Conservation (phyloP, 176 grass and related monocot species). For the Elaeis guineensis region DNA sequence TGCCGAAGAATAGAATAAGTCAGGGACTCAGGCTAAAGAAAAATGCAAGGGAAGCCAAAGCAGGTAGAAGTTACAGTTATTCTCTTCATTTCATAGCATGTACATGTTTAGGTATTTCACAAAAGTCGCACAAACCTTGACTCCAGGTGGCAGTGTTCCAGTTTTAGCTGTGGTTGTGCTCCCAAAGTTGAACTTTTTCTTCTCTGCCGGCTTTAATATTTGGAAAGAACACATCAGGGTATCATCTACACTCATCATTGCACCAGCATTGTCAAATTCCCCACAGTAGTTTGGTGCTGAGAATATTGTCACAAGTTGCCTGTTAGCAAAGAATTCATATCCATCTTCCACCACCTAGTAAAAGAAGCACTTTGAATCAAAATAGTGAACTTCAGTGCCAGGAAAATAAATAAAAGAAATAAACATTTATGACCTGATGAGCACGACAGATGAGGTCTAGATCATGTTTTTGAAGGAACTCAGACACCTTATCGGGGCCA, state of each 20-base stretch:
- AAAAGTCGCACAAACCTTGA: background rate
- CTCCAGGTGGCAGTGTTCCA: slow-evolving; percentile 2
- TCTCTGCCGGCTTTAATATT: slow-evolving; percentile 18
- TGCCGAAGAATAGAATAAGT: no score
- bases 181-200: background rate
- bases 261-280: slow-evolving; percentile 41
- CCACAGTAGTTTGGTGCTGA: slow-evolving; percentile 45
- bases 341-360: slow-evolving; percentile 33
- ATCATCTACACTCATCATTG: slow-evolving; percentile 28
- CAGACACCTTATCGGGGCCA: slow-evolving; percentile 2
- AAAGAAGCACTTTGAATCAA: background rate
- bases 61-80: no score
- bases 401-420: no score
- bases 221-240: slow-evolving; percentile 35
- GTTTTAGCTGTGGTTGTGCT: background rate
- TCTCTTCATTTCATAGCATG: background rate
- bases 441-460: slow-evolving; percentile 12
- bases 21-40: no score
- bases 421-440: background rate
- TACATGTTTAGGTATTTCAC: background rate
- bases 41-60: no score
- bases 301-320: slow-evolving; percentile 32
- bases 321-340: slow-evolving; percentile 29
- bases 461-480: slow-evolving; percentile 14
- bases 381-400: no score